phyloP scores from a whole-genome alignment of 805 yeast genomes.

The Candida oleophila region DNA sequence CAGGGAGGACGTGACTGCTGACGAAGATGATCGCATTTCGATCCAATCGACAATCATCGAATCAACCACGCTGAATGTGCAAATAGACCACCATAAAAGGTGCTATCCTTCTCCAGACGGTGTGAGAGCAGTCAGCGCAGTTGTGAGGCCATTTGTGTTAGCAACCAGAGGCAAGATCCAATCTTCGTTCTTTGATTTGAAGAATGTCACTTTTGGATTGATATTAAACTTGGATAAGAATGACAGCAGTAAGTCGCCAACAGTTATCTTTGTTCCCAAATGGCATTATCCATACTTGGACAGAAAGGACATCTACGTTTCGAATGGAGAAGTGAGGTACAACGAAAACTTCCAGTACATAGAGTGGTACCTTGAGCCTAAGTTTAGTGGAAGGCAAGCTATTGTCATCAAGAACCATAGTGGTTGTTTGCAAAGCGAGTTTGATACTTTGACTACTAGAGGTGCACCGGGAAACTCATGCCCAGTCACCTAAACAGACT shows the following conservation, averaged over 20 bases:
- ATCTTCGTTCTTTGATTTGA: conserved; percentile 59
- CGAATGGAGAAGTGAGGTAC: conserved; percentile 57
- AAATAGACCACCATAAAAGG: conserved; percentile 24
- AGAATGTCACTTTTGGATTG: conserved; percentile 45
- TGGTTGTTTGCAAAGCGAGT: conserved; percentile 29
- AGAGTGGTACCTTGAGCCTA: conserved; percentile 53
- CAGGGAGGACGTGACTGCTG: background rate
- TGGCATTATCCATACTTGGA: conserved; percentile 62
- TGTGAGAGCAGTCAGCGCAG: conserved; percentile 70
- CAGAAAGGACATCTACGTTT: conserved; percentile 47
- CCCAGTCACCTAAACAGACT: conserved; percentile 7
- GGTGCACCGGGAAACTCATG: conserved; percentile 6
- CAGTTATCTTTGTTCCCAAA: conserved; percentile 66
- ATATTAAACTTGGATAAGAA: conserved; percentile 15
- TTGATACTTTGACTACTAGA: conserved; percentile 3
- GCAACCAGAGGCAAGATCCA: conserved; percentile 59
- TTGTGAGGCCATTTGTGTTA: conserved; percentile 74
- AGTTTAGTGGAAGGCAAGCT: conserved; percentile 22
- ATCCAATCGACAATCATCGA: conserved; percentile 17
- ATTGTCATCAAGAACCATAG: conserved; percentile 37
- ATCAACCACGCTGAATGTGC: conserved; percentile 21
- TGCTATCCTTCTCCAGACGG: conserved; percentile 55
- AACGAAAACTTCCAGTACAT: conserved; percentile 53
- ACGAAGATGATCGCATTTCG: background rate
- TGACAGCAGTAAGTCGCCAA: conserved; percentile 32